phyloP scores from a whole-genome alignment of 495 filamentous ascomycete species.

The Lasiosphaeris hirsuta region DNA sequence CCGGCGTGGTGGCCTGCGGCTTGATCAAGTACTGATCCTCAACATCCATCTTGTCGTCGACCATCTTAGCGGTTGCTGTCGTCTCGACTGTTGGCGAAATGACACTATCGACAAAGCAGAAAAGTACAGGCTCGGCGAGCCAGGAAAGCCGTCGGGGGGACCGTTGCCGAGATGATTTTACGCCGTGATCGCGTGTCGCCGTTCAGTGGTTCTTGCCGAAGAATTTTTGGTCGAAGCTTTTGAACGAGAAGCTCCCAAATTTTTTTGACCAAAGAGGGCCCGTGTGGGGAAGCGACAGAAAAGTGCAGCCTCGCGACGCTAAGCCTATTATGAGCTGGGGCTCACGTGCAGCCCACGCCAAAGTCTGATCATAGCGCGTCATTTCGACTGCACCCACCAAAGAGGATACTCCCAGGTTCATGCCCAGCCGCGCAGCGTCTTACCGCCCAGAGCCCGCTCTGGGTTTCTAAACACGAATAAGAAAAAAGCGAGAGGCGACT shows the following conservation, averaged over 20 bases:
- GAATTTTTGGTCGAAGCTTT: conserved; percentile 7
- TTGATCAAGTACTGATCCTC: conserved; percentile 80
- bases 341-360: conserved; percentile 7
- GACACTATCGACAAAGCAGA: neutral
- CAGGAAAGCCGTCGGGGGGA: conserved; percentile 14
- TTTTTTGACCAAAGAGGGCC: conserved; percentile 19
- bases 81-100: neutral
- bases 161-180: conserved; percentile 23
- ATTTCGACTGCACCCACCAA: neutral
- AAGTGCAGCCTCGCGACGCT: conserved; percentile 14
- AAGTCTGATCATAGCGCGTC: too few relatives aligned
- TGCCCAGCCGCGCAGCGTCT: too few relatives aligned
- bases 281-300: conserved; percentile 17
- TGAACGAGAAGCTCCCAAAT: conserved; percentile 16
- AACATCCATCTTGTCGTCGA: conserved; percentile 46
- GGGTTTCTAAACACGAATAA: too few relatives aligned
- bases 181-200: conserved; percentile 6
- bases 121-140: conserved; percentile 13
- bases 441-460: too few relatives aligned
- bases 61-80: conserved; percentile 14
- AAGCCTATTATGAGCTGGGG: neutral
- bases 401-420: too few relatives aligned
- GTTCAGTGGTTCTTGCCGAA: conserved; percentile 5
- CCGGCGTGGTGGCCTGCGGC: conserved; percentile 69
- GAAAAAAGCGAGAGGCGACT: too few relatives aligned